Base-by-base conservation (phyloP, 2,329 filamentous ascomycete genomes). In the Thelonectria discophora region DNA sequence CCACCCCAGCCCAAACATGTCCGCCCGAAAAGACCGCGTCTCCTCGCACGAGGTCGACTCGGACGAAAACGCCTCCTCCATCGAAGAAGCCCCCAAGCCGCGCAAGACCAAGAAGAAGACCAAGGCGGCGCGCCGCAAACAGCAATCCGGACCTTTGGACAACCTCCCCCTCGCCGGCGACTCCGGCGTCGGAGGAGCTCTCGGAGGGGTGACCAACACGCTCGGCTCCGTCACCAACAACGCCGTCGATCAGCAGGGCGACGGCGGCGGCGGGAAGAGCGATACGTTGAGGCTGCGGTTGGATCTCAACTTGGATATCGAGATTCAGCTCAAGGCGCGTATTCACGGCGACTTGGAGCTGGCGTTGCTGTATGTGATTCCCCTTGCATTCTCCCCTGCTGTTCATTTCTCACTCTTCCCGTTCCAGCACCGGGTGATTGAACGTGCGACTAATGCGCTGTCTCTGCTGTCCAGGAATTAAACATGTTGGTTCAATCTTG, bases 271-370 rank as follows among this genome's bases (percentile, higher is more conserved):
- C 69, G 81, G 82, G 71, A 81, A 83, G 71, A 82, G 85, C 62
- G 89, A 93, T 71, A 90, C 90, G 40, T 65, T 76, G 72, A 88
- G 89, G 72, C 77, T 95, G 70, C 85, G 88, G 47, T 79, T 95
- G 18, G 92, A 95, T 74, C 82, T 93, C 63, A 95, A 95, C 76
- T 81, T 95, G 58, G 92, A 95, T 66, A 84, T 95, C 56, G 92
- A 95, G 78, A 91, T 95, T 63, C 90, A 93, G 71, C 84, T 95
- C 64, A 95, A 95, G 82, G 92, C 92, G 20, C 89, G 90, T 76
- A 93, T 95, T 67, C 88, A 93, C 72, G 93, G 93, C 72, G 93
- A 96, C 79, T 79, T 96, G 68, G 93, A 92, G 40, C 78, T 95
- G 66, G 90, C 88, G 67, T 83, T 95, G 69, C 78, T 86, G 83